A percentile compares a stretch with the other conserved stretches of the same genome.
phyloP scores from a whole-genome alignment of 2,329 filamentous ascomycete species.

The Fusarium aywerte region DNA sequence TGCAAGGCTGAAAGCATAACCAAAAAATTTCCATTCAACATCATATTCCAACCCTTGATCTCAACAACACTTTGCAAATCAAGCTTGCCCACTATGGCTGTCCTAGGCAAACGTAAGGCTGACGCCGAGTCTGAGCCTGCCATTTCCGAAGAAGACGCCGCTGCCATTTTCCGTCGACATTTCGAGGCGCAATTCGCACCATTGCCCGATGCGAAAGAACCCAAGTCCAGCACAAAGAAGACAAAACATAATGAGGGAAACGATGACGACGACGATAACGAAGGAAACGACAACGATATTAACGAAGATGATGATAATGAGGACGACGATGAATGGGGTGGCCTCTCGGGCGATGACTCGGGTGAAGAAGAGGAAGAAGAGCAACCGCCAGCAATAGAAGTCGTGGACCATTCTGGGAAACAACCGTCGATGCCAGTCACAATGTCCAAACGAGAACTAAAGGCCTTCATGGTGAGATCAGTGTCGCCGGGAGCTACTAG shows the following conservation, averaged over 20 bases:
- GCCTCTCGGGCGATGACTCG: constrained; percentile 44
- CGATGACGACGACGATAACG: constrained; percentile 50
- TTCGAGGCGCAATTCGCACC: constrained; percentile 92
- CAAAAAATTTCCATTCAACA: constrained; percentile 35
- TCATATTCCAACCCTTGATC: neutral
- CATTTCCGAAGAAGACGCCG: constrained; percentile 63
- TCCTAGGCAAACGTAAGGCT: constrained; percentile 63
- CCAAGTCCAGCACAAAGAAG: constrained; percentile 42
- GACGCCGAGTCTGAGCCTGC: constrained; percentile 44
- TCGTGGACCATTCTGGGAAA: constrained; percentile 68
- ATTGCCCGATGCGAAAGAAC: constrained; percentile 56
- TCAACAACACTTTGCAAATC: constrained; percentile 1
- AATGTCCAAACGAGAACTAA: constrained; percentile 76
- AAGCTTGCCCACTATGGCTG: constrained; percentile 51
- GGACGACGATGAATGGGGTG: constrained; percentile 46
- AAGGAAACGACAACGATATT: constrained; percentile 48
- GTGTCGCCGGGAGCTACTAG: neutral
- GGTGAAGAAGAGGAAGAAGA: constrained; percentile 41
- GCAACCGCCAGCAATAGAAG: constrained; percentile 59
- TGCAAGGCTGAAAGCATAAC: constrained; percentile 40
- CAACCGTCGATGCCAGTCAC: constrained; percentile 52
- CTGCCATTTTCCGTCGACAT: constrained; percentile 81
- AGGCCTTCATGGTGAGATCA: constrained; percentile 76
- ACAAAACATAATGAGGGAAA: constrained; percentile 44
- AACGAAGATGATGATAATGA: constrained; percentile 37